A percentile compares a stretch with the other conserved stretches of the same genome.
Conservation (phyloP, 78 protist species). For the Bodo saltans region DNA sequence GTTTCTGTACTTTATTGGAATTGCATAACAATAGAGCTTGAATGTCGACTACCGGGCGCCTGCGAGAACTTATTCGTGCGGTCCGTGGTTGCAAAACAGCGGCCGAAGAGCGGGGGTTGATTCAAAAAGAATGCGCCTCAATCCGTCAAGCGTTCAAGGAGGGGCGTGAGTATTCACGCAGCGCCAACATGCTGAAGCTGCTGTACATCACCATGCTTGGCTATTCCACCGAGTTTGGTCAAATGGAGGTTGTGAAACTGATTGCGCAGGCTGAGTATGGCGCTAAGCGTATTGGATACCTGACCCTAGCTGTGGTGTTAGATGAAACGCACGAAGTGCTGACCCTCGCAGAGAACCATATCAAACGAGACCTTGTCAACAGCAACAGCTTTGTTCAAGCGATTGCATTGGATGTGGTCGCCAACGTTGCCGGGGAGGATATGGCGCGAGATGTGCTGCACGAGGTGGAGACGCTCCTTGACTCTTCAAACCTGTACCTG, state of each 20-base stretch:
- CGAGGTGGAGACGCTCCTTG: constrained; percentile 85
- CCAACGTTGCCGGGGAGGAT: constrained; percentile 84
- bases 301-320: constrained; percentile 83
- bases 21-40: too few relatives aligned
- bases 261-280: constrained; percentile 74
- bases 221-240: constrained; percentile 88
- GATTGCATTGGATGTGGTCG: constrained; percentile 87
- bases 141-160: constrained; percentile 86
- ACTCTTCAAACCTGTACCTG: constrained; percentile 63
- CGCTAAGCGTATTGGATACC: constrained; percentile 94
- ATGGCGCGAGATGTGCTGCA: constrained; percentile 88
- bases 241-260: constrained; percentile 91
- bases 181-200: constrained; percentile 91
- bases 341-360: constrained; percentile 83
- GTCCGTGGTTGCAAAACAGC: constrained; percentile 87
- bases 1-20: too few relatives aligned
- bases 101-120: constrained; percentile 90
- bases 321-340: constrained; percentile 92
- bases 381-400: constrained; percentile 81
- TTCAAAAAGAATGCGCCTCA: constrained; percentile 84
- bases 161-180: constrained; percentile 74
- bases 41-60: too few relatives aligned
- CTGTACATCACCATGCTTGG: constrained; percentile 97
- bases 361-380: constrained; percentile 40
- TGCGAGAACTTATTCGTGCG: constrained; percentile 82